phyloP scores from a whole-genome alignment of 805 yeast species.

The Monosporozyma servazzii region DNA sequence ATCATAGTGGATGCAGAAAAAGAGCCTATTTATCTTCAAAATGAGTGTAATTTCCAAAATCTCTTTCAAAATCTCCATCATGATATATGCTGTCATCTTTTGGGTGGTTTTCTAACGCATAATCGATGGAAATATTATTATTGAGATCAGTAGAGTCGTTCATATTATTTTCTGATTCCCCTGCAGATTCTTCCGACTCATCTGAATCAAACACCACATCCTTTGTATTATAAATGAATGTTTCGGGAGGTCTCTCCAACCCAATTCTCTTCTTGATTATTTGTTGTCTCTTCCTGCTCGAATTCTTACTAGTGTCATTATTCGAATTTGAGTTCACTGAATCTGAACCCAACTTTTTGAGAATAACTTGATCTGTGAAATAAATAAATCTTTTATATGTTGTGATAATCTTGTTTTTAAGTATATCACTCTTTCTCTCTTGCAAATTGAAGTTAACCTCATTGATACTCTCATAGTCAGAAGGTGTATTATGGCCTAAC shows the following conservation, averaged over 20 bases:
- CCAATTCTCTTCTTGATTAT: slow-evolving; percentile 23
- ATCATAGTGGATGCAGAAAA: neutral
- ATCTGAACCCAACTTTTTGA: slow-evolving; percentile 50
- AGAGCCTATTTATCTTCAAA: neutral
- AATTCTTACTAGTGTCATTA: slow-evolving; percentile 9
- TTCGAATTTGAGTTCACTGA: slow-evolving; percentile 32
- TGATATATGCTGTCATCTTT: neutral
- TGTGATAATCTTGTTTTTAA: slow-evolving; percentile 16
- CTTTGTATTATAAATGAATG: slow-evolving; percentile 36
- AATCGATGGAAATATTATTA: neutral
- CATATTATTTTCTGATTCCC: neutral
- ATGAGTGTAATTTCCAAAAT: neutral
- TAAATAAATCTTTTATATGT: slow-evolving; percentile 35
- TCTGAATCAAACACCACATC: slow-evolving; percentile 35
- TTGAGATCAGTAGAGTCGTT: neutral
- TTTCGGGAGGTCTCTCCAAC: slow-evolving; percentile 27
- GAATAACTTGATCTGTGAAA: slow-evolving; percentile 45
- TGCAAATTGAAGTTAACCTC: slow-evolving; percentile 13
- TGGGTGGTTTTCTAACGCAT: neutral
- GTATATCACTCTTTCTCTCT: slow-evolving; percentile 15
- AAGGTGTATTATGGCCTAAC: neutral
- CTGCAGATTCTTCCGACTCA: slow-evolving; percentile 6
- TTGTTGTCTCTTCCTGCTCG: slow-evolving; percentile 10
- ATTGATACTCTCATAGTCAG: slow-evolving; percentile 15
- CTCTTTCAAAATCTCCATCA: slow-evolving; percentile 1